Evolutionary conservation across 78 protist species (phyloP).

Genomic region (Mantamonas sphyraenae): DNA sequence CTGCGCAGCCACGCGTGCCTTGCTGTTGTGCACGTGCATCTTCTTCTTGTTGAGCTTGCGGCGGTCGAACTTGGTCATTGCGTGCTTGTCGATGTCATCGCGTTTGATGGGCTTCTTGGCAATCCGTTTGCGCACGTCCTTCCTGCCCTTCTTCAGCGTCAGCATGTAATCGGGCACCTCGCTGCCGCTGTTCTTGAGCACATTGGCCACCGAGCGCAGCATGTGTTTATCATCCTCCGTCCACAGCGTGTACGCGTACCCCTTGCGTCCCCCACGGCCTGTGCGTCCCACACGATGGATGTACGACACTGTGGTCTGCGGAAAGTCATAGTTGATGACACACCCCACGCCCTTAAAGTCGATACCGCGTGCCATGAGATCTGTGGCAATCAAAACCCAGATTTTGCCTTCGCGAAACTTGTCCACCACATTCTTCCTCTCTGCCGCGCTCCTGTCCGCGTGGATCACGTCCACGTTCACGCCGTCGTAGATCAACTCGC

Average conservation of each 20-base stretch:
- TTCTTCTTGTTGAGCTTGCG: not conserved
- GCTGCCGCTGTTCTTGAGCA: slow-evolving; percentile 64
- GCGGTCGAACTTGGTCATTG: not conserved
- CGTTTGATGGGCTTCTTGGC: not conserved
- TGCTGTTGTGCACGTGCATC: not conserved
- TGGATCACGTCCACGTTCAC: slow-evolving; percentile 78
- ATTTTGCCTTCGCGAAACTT: slow-evolving; percentile 72
- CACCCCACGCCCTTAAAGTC: slow-evolving; percentile 82
- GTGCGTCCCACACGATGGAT: slow-evolving; percentile 80
- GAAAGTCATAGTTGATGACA: slow-evolving; percentile 93
- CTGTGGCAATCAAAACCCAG: slow-evolving; percentile 91
- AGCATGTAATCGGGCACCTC: slow-evolving; percentile 82
- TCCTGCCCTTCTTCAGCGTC: slow-evolving; percentile 7
- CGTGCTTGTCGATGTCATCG: not conserved
- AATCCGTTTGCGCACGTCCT: not conserved
- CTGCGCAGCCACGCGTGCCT: too few relatives aligned
- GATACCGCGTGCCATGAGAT: slow-evolving; percentile 92
- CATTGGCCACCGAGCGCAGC: slow-evolving; percentile 55
- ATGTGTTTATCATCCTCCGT: slow-evolving; percentile 51
- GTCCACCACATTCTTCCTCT: slow-evolving; percentile 21
- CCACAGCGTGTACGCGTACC: slow-evolving; percentile 80
- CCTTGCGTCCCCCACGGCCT: slow-evolving; percentile 87
- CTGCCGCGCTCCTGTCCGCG: slow-evolving; percentile 42
- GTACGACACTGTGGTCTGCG: slow-evolving; percentile 46
- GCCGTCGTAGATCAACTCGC: slow-evolving; percentile 59